Evolutionary conservation across 371 early-diverging fungal genomes (phyloP), one percentile per base, ranked within the genome.

Genomic region (Actinomucor elegans): DNA sequence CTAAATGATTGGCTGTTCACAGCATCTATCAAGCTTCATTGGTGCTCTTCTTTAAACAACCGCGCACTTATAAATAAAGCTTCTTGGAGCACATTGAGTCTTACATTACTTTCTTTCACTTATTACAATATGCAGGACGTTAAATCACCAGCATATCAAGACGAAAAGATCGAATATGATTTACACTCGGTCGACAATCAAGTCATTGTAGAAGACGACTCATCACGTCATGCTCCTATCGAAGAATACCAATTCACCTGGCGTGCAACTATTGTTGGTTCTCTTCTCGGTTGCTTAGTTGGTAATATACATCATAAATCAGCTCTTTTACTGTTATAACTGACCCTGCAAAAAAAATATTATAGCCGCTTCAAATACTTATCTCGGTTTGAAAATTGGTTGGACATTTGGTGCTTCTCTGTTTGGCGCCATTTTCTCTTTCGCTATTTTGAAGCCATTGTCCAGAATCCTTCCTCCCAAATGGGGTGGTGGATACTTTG

Each of bases 371-470:
- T 84, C 84, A 43, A 89, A 89, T 62, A 72, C 84, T 54, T 89
- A 87, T 53, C 77, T 88, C 21, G 89, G 89, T 51, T 65, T 89
- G 17, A 87, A 83, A 57, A 78, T 83, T 35, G 88, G 88, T 17
- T 86, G 86, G 81, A 77, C 84, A 7, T 89, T 89, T 62, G 86
- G 86, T 52, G 88, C 87, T 7, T 79, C 85, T 5, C 65, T 89
- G 8, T 83, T 87, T 59, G 89, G 86, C 23, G 79, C 87, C 55
- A 85, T 87, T 40, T 75, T 87, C 41, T 84, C 85, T 18, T 89
- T 86, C 65, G 82, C 80, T 29, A 79, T 85, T 40, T 38, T 89
- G 43, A 86, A 85, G 57, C 85, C 85, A 6, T 12, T 89, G 0
- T 79, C 85, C n/a, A 57, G 61, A 20, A 23, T 67, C 0, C 56